Conservation (phyloP, 495 filamentous ascomycete species). For the Hyaloscypha finlandica region DNA sequence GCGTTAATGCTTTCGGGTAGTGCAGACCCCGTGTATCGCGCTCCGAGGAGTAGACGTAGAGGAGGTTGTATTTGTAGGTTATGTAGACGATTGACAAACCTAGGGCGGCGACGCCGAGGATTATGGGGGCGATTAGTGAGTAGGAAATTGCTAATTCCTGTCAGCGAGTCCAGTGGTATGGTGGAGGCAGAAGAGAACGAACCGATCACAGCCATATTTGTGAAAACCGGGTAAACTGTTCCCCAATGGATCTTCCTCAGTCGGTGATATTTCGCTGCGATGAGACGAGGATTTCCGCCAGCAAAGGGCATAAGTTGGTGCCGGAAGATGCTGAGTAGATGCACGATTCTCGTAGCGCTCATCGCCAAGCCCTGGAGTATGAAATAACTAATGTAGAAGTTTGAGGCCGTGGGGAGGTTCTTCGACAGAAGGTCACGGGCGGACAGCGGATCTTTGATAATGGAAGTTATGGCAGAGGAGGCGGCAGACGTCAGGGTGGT, state of each 20-base stretch:
- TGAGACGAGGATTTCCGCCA: slow-evolving; percentile 51
- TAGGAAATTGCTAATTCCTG: slow-evolving; percentile 69
- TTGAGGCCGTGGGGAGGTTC: slow-evolving; percentile 80
- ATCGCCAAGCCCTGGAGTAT: slow-evolving; percentile 90
- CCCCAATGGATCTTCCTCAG: slow-evolving; percentile 77
- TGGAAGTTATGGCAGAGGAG: slow-evolving; percentile 60
- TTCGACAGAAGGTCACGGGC: slow-evolving; percentile 68
- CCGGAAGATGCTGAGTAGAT: slow-evolving; percentile 73
- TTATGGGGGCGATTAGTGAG: slow-evolving; percentile 85
- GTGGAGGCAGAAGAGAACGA: slow-evolving; percentile 27
- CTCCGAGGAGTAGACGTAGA: slow-evolving; percentile 80
- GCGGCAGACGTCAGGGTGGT: slow-evolving; percentile 80
- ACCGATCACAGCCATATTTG: slow-evolving; percentile 84
- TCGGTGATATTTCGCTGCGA: slow-evolving; percentile 58
- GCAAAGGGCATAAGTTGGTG: slow-evolving; percentile 72
- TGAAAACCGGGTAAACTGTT: slow-evolving; percentile 83
- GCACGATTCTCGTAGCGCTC: slow-evolving; percentile 71
- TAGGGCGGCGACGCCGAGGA: slow-evolving; percentile 81
- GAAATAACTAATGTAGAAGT: slow-evolving; percentile 96
- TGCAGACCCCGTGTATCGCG: slow-evolving; percentile 89
- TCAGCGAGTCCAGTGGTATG: slow-evolving; percentile 2
- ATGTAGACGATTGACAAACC: slow-evolving; percentile 87
- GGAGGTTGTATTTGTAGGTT: slow-evolving; percentile 90
- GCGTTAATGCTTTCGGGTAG: slow-evolving; percentile 84
- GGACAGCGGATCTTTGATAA: slow-evolving; percentile 61